Base-by-base conservation (phyloP, 2,329 filamentous ascomycete species). In the Aspergillus sp. region DNA sequence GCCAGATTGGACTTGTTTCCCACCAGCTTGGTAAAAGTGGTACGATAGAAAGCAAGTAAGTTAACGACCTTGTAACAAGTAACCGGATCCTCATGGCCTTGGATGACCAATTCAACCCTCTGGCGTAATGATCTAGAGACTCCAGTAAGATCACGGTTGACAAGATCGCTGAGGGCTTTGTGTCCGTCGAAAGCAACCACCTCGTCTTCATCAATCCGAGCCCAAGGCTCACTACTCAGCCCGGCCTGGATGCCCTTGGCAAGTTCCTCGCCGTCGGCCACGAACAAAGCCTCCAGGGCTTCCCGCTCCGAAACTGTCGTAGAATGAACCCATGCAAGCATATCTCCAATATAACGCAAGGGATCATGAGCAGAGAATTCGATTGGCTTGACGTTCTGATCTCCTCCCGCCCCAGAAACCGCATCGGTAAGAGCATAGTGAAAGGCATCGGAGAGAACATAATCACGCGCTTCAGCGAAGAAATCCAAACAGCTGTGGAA, bases 311-410 rank as follows among this genome's bases (percentile, higher is more conserved):
- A 94, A 1, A 98, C 93, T 0, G 91, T 85, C 3, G 90, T 87
- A 0, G 93, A 95, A 64, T 98, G 93, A 5, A 86, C 83, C 93
- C 93, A 98, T 5, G 93, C 93, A 10, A 98, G 77, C 90, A 98
- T 98, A 61, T 98, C 93, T 42, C 93, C 90, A 3, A 94, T 83
- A 64, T 97, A 97, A 13, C 93, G 82, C 27, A 97, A 70, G 1
- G 89, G 85, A 59, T 98, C 93, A 62, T 97, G 91, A 1, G 93
- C 91, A 8, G 85, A 86, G 56, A 97, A 81, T 61, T 98, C 91
- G 51, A 98, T 98, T 0, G 93, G 91, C 61, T 97, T 96, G 31
- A 85, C 74, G 2, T 78, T 77, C 26, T 72, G 70, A 49, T 86
- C 79, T 36, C 77, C 75, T 27, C 75, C 73, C 0, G 81, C 78